These are phyloP conservation scores for Erysimum cheiranthoides DNA, from an alignment of 345 rosid species.

Conservation along the genomic window DNA sequence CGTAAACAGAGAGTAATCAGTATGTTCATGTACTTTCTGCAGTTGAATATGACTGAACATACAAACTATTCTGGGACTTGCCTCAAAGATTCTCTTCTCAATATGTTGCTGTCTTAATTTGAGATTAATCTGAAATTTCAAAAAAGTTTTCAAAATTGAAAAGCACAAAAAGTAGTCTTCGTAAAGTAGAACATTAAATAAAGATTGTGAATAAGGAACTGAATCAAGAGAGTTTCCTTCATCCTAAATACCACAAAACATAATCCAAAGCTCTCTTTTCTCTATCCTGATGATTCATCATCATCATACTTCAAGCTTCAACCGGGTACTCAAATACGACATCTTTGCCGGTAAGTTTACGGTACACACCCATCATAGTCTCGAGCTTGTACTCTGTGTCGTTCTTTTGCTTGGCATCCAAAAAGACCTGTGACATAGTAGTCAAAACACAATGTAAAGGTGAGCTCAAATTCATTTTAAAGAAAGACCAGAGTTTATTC, in stretches of 20 bases:
- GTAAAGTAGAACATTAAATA: conserved; percentile 26
- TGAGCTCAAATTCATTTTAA: background rate
- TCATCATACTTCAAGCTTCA: conserved; percentile 57
- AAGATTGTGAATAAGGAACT: conserved; percentile 44
- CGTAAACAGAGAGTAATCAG: background rate
- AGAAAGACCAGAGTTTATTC: background rate
- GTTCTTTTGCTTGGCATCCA: conserved; percentile 85
- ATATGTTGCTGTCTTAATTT: background rate
- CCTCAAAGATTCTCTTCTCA: background rate
- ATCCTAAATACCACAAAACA: conserved; percentile 45
- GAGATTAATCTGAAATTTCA: background rate
- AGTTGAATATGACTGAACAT: too few relatives aligned
- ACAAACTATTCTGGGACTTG: background rate
- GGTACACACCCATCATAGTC: conserved; percentile 75
- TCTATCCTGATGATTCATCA: conserved; percentile 39
- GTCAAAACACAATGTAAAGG: background rate
- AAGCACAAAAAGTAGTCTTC: conserved; percentile 25
- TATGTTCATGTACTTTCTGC: background rate
- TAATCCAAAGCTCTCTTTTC: conserved; percentile 31
- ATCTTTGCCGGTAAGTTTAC: conserved; percentile 86
- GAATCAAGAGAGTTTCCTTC: conserved; percentile 39
- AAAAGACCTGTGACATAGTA: conserved; percentile 56
- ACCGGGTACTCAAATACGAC: conserved; percentile 82
- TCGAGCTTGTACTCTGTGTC: conserved; percentile 84
- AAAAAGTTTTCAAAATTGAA: conserved; percentile 31